phyloP scores from a whole-genome alignment of 805 yeast genomes.

The Ogataea populi-albae region DNA sequence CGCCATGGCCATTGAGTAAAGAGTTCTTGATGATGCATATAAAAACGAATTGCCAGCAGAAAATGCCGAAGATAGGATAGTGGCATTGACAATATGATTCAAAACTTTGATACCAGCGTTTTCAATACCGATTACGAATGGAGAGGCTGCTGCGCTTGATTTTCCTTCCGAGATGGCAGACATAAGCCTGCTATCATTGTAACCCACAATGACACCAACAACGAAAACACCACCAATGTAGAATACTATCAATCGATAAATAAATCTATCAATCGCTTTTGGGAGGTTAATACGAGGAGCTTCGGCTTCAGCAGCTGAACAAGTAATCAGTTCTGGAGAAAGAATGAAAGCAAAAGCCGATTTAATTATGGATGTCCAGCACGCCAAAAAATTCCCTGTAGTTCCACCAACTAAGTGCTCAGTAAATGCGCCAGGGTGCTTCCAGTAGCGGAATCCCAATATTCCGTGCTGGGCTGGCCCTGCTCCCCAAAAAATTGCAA shows the following conservation, averaged over 20 bases:
- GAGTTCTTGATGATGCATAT: constrained; percentile 41
- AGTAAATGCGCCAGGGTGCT: constrained; percentile 43
- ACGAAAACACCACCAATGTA: constrained; percentile 56
- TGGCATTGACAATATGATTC: constrained; percentile 61
- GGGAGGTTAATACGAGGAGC: constrained; percentile 60
- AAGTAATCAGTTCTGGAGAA: constrained; percentile 60
- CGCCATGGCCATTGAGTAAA: constrained; percentile 38
- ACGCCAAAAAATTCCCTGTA: constrained; percentile 61
- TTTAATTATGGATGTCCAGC: constrained; percentile 59
- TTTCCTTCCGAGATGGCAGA: constrained; percentile 42
- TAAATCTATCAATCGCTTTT: constrained; percentile 57
- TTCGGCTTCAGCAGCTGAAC: constrained; percentile 56
- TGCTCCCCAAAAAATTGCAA: constrained; percentile 62
- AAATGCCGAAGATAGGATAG: constrained; percentile 56
- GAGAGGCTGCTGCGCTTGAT: constrained; percentile 59
- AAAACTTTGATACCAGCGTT: constrained; percentile 57
- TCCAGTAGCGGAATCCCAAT: constrained; percentile 69
- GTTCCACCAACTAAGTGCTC: constrained; percentile 48
- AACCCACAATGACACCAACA: constrained; percentile 59
- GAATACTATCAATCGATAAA: constrained; percentile 60
- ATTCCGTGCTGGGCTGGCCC: constrained; percentile 52
- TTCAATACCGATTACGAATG: constrained; percentile 63
- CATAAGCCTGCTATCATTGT: constrained; percentile 46
- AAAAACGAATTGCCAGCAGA: constrained; percentile 47
- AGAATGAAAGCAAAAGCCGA: constrained; percentile 67